Evolutionary conservation across 495 filamentous ascomycete genomes (phyloP), one percentile per base, ranked within the genome.

Genomic region (Xylaria cubensis): DNA sequence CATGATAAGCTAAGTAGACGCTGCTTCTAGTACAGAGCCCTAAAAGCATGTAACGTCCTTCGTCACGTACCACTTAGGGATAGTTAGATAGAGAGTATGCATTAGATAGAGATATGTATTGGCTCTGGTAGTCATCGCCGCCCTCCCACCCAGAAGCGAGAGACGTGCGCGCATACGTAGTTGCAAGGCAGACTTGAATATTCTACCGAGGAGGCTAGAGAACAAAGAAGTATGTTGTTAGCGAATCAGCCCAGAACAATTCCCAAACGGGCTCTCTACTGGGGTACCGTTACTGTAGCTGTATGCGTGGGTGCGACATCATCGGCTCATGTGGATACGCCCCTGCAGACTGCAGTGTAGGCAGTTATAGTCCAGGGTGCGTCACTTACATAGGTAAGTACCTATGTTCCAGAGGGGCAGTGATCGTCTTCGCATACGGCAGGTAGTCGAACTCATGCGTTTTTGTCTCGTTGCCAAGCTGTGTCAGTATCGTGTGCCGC

Each of bases 311-410:
- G 15, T 4, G 39, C 39, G 5, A 24, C 39, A 42, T 26, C 61
- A 44, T 17, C 39, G 39, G 39, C 61, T 41, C 61, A 64, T 64
- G 61, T 64, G 61, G 21, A 34, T 39, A 41, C 29, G 21, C 61
- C 61, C 61, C 39, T 64, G 61, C 61, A 64, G 36, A 26, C 61
- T 21, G 61, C 64, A 39, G 24, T 4, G 42, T 39, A 46, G 39
- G 12, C 26, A 17, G 6, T 29, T 32, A 32, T n/a, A 12, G 50
- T 12, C 55, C 3, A n/a, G 17, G 58, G n/a, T 39, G 19, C 32
- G 34, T n/a, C 3, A 39, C 58, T 39, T 34, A n/a, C n/a, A n/a
- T n/a, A 9, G 24, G 34, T 4, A 42, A 42, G 39, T 42, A 39
- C 7, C 7, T 8, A 32, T 64, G 34, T 10, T 5, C 19, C 10